Base-by-base conservation (phyloP, 2,329 filamentous ascomycete species). In the Colletotrichum falcatum region DNA sequence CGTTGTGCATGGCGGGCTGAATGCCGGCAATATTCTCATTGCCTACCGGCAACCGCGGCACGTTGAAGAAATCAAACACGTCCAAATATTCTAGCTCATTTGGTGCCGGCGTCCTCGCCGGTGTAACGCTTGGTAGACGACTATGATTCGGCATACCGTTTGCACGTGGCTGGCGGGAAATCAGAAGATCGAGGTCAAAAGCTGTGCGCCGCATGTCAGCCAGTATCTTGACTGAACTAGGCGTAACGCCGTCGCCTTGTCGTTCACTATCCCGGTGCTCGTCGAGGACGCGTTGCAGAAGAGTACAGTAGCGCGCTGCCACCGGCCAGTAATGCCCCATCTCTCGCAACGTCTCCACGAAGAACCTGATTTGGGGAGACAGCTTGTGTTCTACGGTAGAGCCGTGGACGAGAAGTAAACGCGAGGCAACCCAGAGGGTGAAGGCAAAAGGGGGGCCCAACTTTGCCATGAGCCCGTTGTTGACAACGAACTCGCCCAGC, bases 31-130 rank as follows among this genome's bases (percentile, higher is more conserved):
- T 59, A 42, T 76, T 77, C 62, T 84, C 82, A 14, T 82, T 80
- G 37, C 82, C 82, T 28, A 87, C 80, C 0, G 88, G 87, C 30
- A 97, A 83, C 23, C 94, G 85, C 1, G 95, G 95, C 66, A 97
- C 90, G 78, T 97, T 97, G 85, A 97, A 98, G 78, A 97, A 97
- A 75, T 96, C 94, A 78, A 98, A 97, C 0, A 97, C 93, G 75
- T 97, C 94, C 3, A 97, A 84, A 78, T 97, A 97, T 78, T 97
- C 95, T 4, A 97, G 84, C 77, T 97, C 94, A 74, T 96, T 94
- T 1, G 92, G 88, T 12, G 90, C 92, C 0, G 93, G 92, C 37
- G 91, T 92, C 73, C 89, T 87, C 1, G 88, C 87, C 1, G 90
- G 89, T 0, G 90, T 91, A 28, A 84, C 81, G 74, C 85, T 88